A percentile compares a stretch with the other conserved stretches of the same genome.
These are phyloP conservation scores for Exsudoporus frostii DNA, from an alignment of 768 basidiomycete genomes.

Conservation along the genomic window DNA sequence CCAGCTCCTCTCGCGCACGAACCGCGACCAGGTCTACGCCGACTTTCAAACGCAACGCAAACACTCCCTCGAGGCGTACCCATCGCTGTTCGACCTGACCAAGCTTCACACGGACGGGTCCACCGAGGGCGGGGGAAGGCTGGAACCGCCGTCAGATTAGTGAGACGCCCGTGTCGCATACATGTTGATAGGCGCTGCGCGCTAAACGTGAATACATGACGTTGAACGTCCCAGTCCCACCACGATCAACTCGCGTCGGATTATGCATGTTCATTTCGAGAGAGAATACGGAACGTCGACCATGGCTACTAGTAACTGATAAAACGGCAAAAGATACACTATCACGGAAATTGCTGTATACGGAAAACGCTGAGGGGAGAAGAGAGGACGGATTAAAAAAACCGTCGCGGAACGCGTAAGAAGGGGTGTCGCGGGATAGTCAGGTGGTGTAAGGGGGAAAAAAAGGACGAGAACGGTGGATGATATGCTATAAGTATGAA, in stretches of 20 bases:
- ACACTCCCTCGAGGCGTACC: conserved; percentile 12
- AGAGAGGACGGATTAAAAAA: neutral
- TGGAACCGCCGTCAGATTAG: conserved; percentile 11
- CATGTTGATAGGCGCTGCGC: neutral
- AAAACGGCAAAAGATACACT: conserved; percentile 19
- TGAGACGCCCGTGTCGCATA: neutral
- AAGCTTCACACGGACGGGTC: conserved; percentile 22
- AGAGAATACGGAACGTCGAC: neutral
- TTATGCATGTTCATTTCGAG: conserved; percentile 7
- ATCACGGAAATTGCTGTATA: conserved; percentile 10
- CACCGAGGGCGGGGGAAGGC: conserved; percentile 16
- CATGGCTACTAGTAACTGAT: neutral
- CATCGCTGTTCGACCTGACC: conserved; percentile 23
- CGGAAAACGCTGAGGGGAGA: neutral
- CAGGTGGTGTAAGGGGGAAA: neutral
- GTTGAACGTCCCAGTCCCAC: neutral
- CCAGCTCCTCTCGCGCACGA: conserved; percentile 38
- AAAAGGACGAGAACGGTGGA: neutral
- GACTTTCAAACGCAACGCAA: conserved; percentile 22
- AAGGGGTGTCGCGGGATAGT: conserved; percentile 14
- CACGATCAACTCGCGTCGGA: neutral
- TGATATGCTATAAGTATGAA: conserved; percentile 18
- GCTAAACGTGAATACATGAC: neutral
- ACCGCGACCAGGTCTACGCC: conserved; percentile 33
- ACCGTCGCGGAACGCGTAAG: neutral